Evolutionary conservation across 23 red algal species (phyloP), one percentile per base, ranked within the genome.

Genomic region (Agarophyton chilense): DNA sequence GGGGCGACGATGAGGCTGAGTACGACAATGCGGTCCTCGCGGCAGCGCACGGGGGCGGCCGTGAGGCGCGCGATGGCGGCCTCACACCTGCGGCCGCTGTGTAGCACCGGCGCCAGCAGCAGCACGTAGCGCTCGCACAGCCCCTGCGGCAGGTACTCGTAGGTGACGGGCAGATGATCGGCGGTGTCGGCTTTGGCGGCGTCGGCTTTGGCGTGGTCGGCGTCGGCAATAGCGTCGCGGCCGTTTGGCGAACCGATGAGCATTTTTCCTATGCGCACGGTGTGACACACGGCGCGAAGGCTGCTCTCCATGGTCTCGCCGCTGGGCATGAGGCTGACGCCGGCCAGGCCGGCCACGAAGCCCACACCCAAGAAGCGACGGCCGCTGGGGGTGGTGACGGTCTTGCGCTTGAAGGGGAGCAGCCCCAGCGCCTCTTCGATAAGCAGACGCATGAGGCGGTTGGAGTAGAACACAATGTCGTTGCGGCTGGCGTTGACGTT

Each of bases 401-500:
- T 77, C 88, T 92, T 92, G 50, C 87, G 61, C 60, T 86, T 46
- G 80, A 99, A 99, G 10, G 97, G 97, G 34, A 99, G 81, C 57
- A 99, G 71, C 46, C 89, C 83, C 38, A 99, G 77, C 14, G 67
- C 90, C 71, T 96, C 91, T 58, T 99, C 97, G 3, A 95, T 92
- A 9, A 99, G 21, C 17, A 99, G 79, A 10, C 97, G 78, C 72
- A 96, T 99, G 77, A 99, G 68, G 25, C 97, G 87, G 82, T 99
- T 92, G 31, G 93, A 93, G 84, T 96, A 94, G 62, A 99, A 99
- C 80, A 99, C 89, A 89, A 99, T 91, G 62, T 99, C 93, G 60
- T 99, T 77, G 19, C 97, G 70, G 4, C 83, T 74, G 36, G 89
- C 89, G 28, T 84, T 61, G 31, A 46, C 52, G 52, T 65, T 71